Evolutionary conservation across 2,329 filamentous ascomycete genomes (phyloP), one percentile per base, ranked within the genome.

Genomic region (Xylaria sp.): DNA sequence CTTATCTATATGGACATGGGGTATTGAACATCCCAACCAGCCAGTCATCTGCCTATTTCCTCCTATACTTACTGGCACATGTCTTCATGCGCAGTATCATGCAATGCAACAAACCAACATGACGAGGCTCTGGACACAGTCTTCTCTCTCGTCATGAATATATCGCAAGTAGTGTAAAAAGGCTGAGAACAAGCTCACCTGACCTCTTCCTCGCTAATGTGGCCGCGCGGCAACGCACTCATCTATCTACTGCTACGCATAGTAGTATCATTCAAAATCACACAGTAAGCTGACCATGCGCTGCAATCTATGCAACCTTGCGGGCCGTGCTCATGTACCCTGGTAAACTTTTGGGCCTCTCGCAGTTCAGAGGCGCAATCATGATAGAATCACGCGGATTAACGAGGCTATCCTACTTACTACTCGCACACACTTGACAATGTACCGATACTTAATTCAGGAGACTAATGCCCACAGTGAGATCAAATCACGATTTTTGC

Each of bases 261-360:
- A 38, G 36, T 44, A 46, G 26, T 51, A 48, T 20, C 38, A 5
- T 56, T 23, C 51, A 40, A 40, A 59, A 54, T 59, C 48, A 17
- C 65, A 65, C 58, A 67, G 68, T 70, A 70, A 70, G 68, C 68
- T 68, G 68, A 70, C 64, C 42, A 31, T 44, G 31, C 61, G 26
- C 48, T 48, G 13, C 28, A 20, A 46, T 46, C 44, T 36, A 53
- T 59, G 46, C 11, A 49, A 38, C 38, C 53, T 40, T 61, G 49
- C 38, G 40, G 49, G 20, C 20, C 31, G 28, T 33, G 36, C 48
- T 59, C 54, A 40, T 44, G 56, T 23, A 53, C 20, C 53, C n/a
- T 53, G 10, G 3, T 13, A 33, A 10, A 20, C 20, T 9, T 26
- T 33, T 40, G 11, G 1, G 17, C 2, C 23, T 26, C 17, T 33